Percentiles rank a stretch among this genome's conserved stretches.
phyloP scores from a whole-genome alignment of 768 basidiomycete genomes.

The Pisolithus albus region DNA sequence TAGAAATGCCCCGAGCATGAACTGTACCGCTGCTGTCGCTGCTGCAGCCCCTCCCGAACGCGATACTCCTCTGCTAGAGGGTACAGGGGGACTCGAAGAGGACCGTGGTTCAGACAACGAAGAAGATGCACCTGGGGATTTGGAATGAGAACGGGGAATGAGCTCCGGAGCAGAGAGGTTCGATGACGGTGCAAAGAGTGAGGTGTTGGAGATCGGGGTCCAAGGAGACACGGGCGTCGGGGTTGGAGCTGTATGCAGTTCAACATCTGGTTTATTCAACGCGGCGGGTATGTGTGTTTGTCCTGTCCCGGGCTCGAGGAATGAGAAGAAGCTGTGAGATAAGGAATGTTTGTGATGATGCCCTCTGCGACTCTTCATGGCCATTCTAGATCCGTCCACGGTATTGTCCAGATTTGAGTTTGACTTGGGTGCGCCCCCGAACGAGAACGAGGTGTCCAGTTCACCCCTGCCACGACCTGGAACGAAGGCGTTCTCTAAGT shows the following conservation, averaged over 20 bases:
- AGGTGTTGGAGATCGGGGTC: slow-evolving; percentile 42
- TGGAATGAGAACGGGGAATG: slow-evolving; percentile 17
- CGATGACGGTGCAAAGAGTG: slow-evolving; percentile 1
- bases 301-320: slow-evolving; percentile 66
- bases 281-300: slow-evolving; percentile 1
- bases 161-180: slow-evolving; percentile 5
- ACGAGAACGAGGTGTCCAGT: slow-evolving; percentile 54
- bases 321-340: slow-evolving; percentile 94
- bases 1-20: slow-evolving; percentile 61
- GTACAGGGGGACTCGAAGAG: neutral
- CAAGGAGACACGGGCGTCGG: slow-evolving; percentile 61
- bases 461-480: slow-evolving; percentile 30
- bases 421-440: slow-evolving; percentile 44
- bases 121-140: slow-evolving; percentile 11
- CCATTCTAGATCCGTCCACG: slow-evolving; percentile 6
- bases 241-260: slow-evolving; percentile 52
- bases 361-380: slow-evolving; percentile 40
- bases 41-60: slow-evolving; percentile 18
- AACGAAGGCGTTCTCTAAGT: slow-evolving; percentile 21
- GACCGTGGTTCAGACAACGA: slow-evolving; percentile 10
- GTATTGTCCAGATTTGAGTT: slow-evolving; percentile 15
- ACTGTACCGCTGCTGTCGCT: slow-evolving; percentile 36
- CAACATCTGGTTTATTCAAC: slow-evolving; percentile 17
- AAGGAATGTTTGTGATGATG: slow-evolving; percentile 93
- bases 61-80: slow-evolving; percentile 6